Percentiles rank a stretch among this genome's conserved stretches.
Conservation (phyloP, 306 rosid species). For the Prunus kanzakura region DNA sequence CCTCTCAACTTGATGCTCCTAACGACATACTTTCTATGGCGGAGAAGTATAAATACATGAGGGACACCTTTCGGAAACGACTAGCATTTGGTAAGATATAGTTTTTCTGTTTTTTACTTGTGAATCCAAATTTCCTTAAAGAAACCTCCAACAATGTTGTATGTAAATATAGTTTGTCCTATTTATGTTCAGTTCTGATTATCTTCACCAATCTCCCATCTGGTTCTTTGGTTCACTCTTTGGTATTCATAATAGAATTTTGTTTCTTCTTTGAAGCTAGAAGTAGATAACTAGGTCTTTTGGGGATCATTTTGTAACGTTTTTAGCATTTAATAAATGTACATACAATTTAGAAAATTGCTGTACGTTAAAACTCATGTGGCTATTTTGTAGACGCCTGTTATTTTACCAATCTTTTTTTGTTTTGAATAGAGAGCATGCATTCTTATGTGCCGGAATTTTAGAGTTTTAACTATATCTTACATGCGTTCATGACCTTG, state of each 20-base stretch:
- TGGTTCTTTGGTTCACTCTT: background rate
- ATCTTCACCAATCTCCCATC: background rate
- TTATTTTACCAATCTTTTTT: background rate
- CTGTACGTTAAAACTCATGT: background rate
- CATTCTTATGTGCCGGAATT: background rate
- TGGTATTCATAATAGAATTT: background rate
- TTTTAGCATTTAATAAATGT: background rate
- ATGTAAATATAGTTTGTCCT: background rate
- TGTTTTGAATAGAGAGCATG: background rate
- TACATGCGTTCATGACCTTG: background rate
- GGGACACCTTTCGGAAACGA: conserved; percentile 74
- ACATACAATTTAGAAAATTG: background rate
- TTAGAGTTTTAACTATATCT: background rate
- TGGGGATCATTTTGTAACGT: background rate
- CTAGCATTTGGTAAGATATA: conserved; percentile 72
- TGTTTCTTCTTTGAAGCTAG: background rate
- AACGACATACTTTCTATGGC: conserved; percentile 72
- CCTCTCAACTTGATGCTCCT: conserved; percentile 61
- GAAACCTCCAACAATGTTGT: background rate
- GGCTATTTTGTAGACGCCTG: background rate
- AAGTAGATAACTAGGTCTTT: background rate
- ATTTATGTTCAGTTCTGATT: background rate
- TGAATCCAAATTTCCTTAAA: background rate
- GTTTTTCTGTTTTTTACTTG: background rate
- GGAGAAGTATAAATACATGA: conserved; percentile 87